These are phyloP conservation scores for Penicillium verhagenii DNA, from an alignment of 495 filamentous ascomycete species.

Conservation along the genomic window DNA sequence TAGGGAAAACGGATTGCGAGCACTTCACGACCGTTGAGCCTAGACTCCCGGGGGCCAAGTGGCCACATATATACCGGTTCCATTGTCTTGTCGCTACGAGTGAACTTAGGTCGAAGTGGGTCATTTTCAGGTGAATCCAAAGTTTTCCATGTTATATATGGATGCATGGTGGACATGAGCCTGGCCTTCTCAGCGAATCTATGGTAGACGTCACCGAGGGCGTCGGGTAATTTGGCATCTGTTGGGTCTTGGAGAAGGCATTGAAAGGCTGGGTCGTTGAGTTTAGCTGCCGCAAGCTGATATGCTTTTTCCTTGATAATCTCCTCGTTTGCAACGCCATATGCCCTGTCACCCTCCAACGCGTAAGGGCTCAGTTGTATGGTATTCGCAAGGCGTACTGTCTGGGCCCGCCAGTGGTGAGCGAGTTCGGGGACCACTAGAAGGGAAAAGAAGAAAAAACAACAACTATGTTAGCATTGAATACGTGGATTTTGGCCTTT, in stretches of 20 bases:
- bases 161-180: too few species aligned
- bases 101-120: too few species aligned
- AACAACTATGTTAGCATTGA: neutral
- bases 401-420: neutral
- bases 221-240: neutral
- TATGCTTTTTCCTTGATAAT: neutral
- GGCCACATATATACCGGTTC: too few species aligned
- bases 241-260: neutral
- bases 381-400: neutral
- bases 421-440: neutral
- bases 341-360: neutral
- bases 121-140: too few species aligned
- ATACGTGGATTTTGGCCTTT: neutral
- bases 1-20: neutral
- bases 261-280: neutral
- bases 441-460: neutral
- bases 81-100: too few species aligned
- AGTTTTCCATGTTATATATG: neutral
- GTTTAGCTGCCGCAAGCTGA: neutral
- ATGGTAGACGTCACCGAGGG: too few species aligned
- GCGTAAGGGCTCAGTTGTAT: neutral
- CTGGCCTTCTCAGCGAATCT: too few species aligned
- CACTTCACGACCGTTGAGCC: neutral
- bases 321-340: neutral
- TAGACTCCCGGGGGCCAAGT: neutral